phyloP scores from a whole-genome alignment of 2,329 filamentous ascomycete species.

The Colletotrichum brevisporum region DNA sequence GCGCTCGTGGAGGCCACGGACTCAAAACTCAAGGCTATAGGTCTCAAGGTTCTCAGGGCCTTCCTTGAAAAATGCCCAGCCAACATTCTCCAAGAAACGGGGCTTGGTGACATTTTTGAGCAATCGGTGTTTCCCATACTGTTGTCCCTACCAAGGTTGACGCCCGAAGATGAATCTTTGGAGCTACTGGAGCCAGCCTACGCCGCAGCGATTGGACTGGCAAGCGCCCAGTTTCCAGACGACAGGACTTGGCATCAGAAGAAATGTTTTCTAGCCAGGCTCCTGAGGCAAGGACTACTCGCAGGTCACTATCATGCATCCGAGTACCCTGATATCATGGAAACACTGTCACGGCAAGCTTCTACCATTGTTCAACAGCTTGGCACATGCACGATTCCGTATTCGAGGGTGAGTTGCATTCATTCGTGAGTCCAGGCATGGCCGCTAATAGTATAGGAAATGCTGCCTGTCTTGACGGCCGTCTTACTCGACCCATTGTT shows the following conservation, averaged over 20 bases:
- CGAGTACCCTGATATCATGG: conserved; percentile 70
- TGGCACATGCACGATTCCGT: conserved; percentile 74
- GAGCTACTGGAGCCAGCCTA: conserved; percentile 76
- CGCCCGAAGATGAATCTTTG: conserved; percentile 79
- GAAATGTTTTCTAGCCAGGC: conserved; percentile 63
- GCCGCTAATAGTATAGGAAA: conserved; percentile 58
- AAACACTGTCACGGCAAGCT: conserved; percentile 68
- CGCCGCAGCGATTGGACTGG: conserved; percentile 74
- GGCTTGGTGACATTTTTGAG: conserved; percentile 77
- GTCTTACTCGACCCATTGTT: conserved; percentile 80
- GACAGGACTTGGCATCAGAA: conserved; percentile 48
- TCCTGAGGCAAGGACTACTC: conserved; percentile 70
- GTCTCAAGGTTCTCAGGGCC: conserved; percentile 65
- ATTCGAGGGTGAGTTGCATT: conserved; percentile 69
- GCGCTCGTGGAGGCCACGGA: conserved; percentile 76
- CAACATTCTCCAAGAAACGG: conserved; percentile 70
- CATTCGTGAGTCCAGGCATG: too few relatives aligned
- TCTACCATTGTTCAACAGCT: conserved; percentile 66
- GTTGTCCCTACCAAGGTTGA: conserved; percentile 83
- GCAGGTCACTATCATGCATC: conserved; percentile 70
- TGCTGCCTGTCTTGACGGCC: conserved; percentile 76
- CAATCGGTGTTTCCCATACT: conserved; percentile 80
- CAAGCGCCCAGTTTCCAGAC: conserved; percentile 50
- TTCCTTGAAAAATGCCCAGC: conserved; percentile 71
- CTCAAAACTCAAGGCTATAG: conserved; percentile 65